A percentile compares a stretch with the other conserved stretches of the same genome.
These are phyloP conservation scores for Umbelopsis ramanniana DNA, from an alignment of 192 early-diverging fungal species.

Conservation along the genomic window DNA sequence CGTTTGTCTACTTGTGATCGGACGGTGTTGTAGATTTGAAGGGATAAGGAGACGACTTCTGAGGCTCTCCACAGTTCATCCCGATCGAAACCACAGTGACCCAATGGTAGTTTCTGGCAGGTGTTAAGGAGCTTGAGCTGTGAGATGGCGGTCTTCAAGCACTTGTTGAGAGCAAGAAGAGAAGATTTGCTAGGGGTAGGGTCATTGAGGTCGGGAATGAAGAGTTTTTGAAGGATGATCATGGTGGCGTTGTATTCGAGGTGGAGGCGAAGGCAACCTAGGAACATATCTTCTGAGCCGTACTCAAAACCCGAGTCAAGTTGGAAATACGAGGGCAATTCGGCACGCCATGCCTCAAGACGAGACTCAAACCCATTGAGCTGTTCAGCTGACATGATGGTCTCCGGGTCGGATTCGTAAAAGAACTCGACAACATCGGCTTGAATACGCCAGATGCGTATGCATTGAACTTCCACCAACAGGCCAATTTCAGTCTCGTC, in stretches of 20 bases:
- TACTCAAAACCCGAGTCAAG: constrained; percentile 46
- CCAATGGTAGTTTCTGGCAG: constrained; percentile 9
- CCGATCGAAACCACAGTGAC: constrained; percentile 40
- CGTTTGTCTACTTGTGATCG: constrained; percentile 2
- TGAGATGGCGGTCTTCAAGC: constrained; percentile 28
- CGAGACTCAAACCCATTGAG: constrained; percentile 29
- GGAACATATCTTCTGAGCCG: constrained; percentile 38
- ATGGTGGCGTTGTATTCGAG: constrained; percentile 44
- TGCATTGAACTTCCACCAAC: constrained; percentile 21
- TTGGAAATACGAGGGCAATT: constrained; percentile 31
- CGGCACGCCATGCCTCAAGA: constrained; percentile 18
- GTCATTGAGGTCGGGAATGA: constrained; percentile 38
- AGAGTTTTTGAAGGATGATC: constrained; percentile 41
- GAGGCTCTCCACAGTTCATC: constrained; percentile 44
- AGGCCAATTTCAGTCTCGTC: constrained; percentile 38
- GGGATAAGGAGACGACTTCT: constrained; percentile 33
- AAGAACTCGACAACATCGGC: constrained; percentile 28
- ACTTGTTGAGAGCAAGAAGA: constrained; percentile 37
- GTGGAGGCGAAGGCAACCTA: constrained; percentile 36
- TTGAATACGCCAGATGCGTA: constrained; percentile 36
- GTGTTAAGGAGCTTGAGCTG: constrained; percentile 32
- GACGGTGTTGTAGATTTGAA: constrained; percentile 28
- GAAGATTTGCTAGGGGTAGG: constrained; percentile 23
- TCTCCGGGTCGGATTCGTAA: constrained; percentile 27
- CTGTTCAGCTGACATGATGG: constrained; percentile 25